Percentiles rank a stretch among this genome's conserved stretches.
phyloP scores from a whole-genome alignment of 805 yeast genomes.

The Nakazawaea wyomingensis region DNA sequence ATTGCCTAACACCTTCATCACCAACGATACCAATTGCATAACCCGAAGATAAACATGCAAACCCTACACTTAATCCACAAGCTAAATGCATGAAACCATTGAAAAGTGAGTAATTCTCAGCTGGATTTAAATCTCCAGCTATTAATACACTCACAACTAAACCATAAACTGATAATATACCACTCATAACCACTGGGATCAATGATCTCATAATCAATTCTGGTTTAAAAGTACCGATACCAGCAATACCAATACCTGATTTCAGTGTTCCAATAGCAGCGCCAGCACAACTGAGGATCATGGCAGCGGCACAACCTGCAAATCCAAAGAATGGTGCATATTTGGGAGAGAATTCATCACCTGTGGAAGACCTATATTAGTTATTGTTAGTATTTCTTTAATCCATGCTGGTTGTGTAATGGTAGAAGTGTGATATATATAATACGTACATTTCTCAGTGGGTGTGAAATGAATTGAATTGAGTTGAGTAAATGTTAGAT shows the following conservation, averaged over 20 bases:
- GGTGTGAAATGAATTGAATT: too few relatives aligned
- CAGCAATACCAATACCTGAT: slow-evolving; percentile 96
- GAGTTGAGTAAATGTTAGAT: too few relatives aligned
- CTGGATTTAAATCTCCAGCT: slow-evolving; percentile 83
- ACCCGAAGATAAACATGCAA: slow-evolving; percentile 94
- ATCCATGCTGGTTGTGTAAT: too few relatives aligned
- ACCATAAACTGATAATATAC: slow-evolving; percentile 96
- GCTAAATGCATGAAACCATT: slow-evolving; percentile 98
- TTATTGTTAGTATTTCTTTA: not conserved
- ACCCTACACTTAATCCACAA: slow-evolving; percentile 94
- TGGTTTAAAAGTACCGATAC: slow-evolving; percentile 96
- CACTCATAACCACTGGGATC: slow-evolving; percentile 97
- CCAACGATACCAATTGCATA: slow-evolving; percentile 99
- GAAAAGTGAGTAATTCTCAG: slow-evolving; percentile 75
- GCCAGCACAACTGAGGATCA: slow-evolving; percentile 90
- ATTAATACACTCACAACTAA: slow-evolving; percentile 93
- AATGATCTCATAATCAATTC: slow-evolving; percentile 93
- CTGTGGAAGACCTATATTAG: slow-evolving; percentile 15
- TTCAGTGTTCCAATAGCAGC: slow-evolving; percentile 99
- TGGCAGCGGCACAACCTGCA: slow-evolving; percentile 94
- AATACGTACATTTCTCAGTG: not conserved
- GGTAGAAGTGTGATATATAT: too few relatives aligned
- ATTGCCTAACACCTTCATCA: slow-evolving; percentile 98
- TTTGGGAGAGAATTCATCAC: slow-evolving; percentile 72
- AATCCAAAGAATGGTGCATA: slow-evolving; percentile 97